Percentiles rank a stretch among this genome's conserved stretches.
phyloP scores from a whole-genome alignment of 2,329 filamentous ascomycete species.

The Cryphonectria naterciae region DNA sequence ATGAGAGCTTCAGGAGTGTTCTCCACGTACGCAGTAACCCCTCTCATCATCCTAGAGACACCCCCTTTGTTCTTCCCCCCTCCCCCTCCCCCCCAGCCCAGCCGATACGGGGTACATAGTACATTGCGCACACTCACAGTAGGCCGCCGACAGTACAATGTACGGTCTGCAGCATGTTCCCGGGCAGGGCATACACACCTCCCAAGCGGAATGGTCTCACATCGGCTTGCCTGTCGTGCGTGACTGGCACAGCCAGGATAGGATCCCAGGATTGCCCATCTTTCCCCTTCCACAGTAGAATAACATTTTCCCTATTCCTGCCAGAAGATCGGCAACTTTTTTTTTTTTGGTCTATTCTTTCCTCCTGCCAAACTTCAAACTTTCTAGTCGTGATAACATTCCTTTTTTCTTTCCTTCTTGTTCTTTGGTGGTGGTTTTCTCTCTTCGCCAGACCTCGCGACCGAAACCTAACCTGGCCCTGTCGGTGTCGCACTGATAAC shows the following conservation, averaged over 20 bases:
- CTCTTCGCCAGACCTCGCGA: slow-evolving; percentile 19
- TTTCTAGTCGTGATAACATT: slow-evolving; percentile 13
- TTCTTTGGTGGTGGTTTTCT: slow-evolving; percentile 11
- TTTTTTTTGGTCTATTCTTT: slow-evolving; percentile 19
- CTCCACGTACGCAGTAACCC: slow-evolving; percentile 8
- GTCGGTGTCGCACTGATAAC: slow-evolving; percentile 8
- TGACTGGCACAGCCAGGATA: slow-evolving; percentile 21
- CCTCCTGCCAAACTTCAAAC: slow-evolving; percentile 5
- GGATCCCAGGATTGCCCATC: slow-evolving; percentile 15
- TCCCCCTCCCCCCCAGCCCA: background rate
- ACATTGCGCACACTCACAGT: background rate
- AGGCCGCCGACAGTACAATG: slow-evolving; percentile 11
- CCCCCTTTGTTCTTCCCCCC: background rate
- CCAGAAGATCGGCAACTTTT: slow-evolving; percentile 28
- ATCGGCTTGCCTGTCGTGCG: slow-evolving; percentile 16
- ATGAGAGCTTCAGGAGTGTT: slow-evolving; percentile 12
- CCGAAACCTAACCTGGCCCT: background rate
- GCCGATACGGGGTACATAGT: slow-evolving; percentile 1
- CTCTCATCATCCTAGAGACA: background rate
- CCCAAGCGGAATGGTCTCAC: slow-evolving; percentile 14
- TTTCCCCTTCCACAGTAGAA: slow-evolving; percentile 18
- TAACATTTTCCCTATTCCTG: slow-evolving; percentile 14
- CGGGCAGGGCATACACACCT: slow-evolving; percentile 14
- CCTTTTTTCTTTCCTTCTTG: slow-evolving; percentile 16
- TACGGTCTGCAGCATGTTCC: slow-evolving; percentile 21